Percentiles rank a stretch among this genome's conserved stretches.
Evolutionary conservation across 495 filamentous ascomycete genomes (phyloP).

Genomic region (Penicillium antarcticum): DNA sequence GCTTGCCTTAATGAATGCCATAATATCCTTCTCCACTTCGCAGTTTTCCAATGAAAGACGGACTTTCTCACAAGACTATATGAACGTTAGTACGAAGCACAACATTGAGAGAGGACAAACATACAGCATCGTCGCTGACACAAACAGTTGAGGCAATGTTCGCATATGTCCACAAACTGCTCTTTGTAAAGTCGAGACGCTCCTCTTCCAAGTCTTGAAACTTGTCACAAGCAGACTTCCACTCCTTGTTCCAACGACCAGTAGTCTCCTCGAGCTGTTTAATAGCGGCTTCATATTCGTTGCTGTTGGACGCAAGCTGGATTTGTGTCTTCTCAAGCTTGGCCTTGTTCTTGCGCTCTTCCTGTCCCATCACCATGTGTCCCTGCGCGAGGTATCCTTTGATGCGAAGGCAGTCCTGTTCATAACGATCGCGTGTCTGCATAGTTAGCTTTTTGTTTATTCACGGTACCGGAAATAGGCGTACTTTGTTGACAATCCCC

Average conservation of each 20-base stretch:
- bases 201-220: conserved; percentile 99
- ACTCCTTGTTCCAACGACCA: conserved; percentile 92
- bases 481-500: conserved; percentile 82
- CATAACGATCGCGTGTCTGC: conserved; percentile 86
- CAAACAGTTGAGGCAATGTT: conserved; percentile 98
- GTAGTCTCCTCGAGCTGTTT: conserved; percentile 96
- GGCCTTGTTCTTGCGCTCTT: conserved; percentile 98
- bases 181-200: conserved; percentile 92
- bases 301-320: conserved; percentile 82
- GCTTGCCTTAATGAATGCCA: conserved; percentile 79
- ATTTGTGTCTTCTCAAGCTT: conserved; percentile 99
- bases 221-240: conserved; percentile 97
- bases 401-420: conserved; percentile 96
- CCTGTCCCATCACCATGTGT: conserved; percentile 99
- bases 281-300: conserved; percentile 88
- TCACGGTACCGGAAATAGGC: background rate
- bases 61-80: conserved; percentile 87
- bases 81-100: conserved; percentile 16
- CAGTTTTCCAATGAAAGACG: conserved; percentile 91
- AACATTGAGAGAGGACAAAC: conserved; percentile 18
- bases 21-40: conserved; percentile 95
- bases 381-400: conserved; percentile 98
- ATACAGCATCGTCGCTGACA: conserved; percentile 89
- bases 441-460: conserved; percentile 21
- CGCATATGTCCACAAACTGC: conserved; percentile 94